phyloP scores from a whole-genome alignment of 768 basidiomycete genomes.

The Tubosaeta brunneosetosa region DNA sequence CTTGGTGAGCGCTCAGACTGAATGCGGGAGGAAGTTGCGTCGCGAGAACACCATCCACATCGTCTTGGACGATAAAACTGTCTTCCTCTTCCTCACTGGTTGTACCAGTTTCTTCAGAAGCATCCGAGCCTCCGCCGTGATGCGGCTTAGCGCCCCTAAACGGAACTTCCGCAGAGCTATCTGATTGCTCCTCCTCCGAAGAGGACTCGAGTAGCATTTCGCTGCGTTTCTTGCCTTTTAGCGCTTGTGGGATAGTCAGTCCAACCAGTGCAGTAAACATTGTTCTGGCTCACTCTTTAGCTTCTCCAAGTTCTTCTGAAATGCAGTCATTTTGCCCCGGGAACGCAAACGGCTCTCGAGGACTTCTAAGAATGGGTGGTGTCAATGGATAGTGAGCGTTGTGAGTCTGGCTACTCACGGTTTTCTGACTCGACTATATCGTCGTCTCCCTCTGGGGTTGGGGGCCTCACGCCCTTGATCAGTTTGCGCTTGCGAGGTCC shows the following conservation, averaged over 20 bases:
- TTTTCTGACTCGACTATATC: conserved; percentile 45
- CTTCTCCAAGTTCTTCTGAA: conserved; percentile 60
- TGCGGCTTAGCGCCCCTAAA: conserved; percentile 47
- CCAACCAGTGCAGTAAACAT: neutral
- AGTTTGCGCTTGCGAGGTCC: conserved; percentile 38
- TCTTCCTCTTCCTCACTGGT: conserved; percentile 25
- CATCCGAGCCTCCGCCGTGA: conserved; percentile 33
- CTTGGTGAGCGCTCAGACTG: conserved; percentile 75
- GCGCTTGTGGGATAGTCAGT: conserved; percentile 9
- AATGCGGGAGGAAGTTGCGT: conserved; percentile 68
- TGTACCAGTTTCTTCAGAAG: conserved; percentile 28
- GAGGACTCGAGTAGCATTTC: conserved; percentile 28
- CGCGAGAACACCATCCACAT: conserved; percentile 34
- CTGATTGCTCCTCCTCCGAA: conserved; percentile 31
- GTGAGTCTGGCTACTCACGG: conserved; percentile 36
- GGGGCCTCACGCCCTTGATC: conserved; percentile 40
- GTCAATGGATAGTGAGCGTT: neutral
- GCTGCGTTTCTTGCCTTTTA: conserved; percentile 43
- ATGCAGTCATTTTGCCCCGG: conserved; percentile 54
- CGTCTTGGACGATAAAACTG: conserved; percentile 64
- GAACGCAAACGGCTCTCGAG: conserved; percentile 58
- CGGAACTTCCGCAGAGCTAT: conserved; percentile 25
- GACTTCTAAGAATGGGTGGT: conserved; percentile 42
- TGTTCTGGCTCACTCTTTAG: conserved; percentile 48
- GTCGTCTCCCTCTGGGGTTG: conserved; percentile 40